Evolutionary conservation across 352 stramenopile genomes (phyloP).

Genomic region (Globisporangium megalacanthum): DNA sequence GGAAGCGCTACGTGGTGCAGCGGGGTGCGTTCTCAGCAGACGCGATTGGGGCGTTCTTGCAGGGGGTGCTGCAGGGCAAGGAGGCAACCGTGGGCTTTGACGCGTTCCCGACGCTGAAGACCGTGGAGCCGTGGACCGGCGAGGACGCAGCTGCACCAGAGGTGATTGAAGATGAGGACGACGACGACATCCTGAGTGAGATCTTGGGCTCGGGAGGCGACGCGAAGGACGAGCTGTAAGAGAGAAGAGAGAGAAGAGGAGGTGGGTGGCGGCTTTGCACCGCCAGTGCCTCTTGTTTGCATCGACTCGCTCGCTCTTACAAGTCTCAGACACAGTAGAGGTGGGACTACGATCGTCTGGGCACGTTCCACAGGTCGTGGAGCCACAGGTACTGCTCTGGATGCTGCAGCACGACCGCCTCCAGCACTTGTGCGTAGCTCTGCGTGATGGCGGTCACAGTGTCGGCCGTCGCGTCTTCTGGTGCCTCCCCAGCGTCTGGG

Average conservation of each 20-base stretch:
- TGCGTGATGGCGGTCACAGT: slow-evolving; percentile 22
- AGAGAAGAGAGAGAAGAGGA: neutral
- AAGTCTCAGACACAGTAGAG: neutral
- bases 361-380: slow-evolving; percentile 38
- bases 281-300: neutral
- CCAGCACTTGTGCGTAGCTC: slow-evolving; percentile 32
- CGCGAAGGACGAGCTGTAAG: slow-evolving; percentile 79
- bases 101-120: slow-evolving; percentile 55
- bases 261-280: neutral
- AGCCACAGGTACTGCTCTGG: slow-evolving; percentile 56
- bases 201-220: slow-evolving; percentile 41
- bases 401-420: slow-evolving; percentile 22
- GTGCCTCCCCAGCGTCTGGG: neutral
- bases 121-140: slow-evolving; percentile 71
- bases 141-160: slow-evolving; percentile 66
- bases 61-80: slow-evolving; percentile 62
- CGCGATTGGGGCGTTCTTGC: slow-evolving; percentile 70
- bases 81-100: slow-evolving; percentile 61
- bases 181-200: slow-evolving; percentile 86
- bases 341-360: neutral
- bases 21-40: slow-evolving; percentile 61
- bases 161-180: slow-evolving; percentile 71
- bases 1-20: slow-evolving; percentile 81
- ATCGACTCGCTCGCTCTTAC: neutral
- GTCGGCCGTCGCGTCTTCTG: neutral